Evolutionary conservation across 192 early-diverging fungal genomes (phyloP).

Genomic region (Spizellomyces sp.): DNA sequence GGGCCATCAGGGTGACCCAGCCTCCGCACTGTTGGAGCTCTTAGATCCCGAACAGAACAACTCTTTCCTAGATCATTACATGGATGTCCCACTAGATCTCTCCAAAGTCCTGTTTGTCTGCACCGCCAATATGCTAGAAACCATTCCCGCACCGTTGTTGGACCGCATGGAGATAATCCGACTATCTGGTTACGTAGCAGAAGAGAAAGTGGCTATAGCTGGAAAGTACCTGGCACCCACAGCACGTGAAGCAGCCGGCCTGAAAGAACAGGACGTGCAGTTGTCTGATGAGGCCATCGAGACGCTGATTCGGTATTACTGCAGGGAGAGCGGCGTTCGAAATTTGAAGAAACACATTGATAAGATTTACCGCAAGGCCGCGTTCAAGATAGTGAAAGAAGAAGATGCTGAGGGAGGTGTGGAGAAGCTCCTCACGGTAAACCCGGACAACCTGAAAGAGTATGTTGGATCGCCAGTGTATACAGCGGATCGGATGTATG

Average conservation of each 20-base stretch:
- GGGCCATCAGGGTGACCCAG: slow-evolving; percentile 97
- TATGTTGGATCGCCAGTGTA: slow-evolving; percentile 92
- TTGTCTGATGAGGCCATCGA: slow-evolving; percentile 80
- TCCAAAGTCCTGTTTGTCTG: slow-evolving; percentile 99
- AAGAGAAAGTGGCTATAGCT: slow-evolving; percentile 88
- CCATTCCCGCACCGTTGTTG: slow-evolving; percentile 95
- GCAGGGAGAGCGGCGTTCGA: slow-evolving; percentile 95
- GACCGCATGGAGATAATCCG: slow-evolving; percentile 99
- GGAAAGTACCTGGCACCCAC: slow-evolving; percentile 85
- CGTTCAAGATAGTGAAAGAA: slow-evolving; percentile 77
- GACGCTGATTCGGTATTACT: slow-evolving; percentile 84
- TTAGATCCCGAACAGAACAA: slow-evolving; percentile 98
- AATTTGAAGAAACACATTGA: slow-evolving; percentile 99
- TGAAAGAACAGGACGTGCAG: slow-evolving; percentile 70
- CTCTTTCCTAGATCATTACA: slow-evolving; percentile 98
- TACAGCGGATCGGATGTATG: slow-evolving; percentile 89
- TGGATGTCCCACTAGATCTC: slow-evolving; percentile 97
- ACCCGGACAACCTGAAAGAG: slow-evolving; percentile 76
- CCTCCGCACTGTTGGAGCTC: slow-evolving; percentile 93
- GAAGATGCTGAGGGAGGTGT: slow-evolving; percentile 29
- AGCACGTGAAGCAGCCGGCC: slow-evolving; percentile 79
- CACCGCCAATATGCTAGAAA: slow-evolving; percentile 96
- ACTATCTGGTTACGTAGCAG: slow-evolving; percentile 73
- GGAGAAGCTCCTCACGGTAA: slow-evolving; percentile 60
- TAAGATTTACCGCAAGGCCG: slow-evolving; percentile 97